These are phyloP conservation scores for Periconia macrospinosa DNA, from an alignment of 2,329 filamentous ascomycete species.

Conservation along the genomic window DNA sequence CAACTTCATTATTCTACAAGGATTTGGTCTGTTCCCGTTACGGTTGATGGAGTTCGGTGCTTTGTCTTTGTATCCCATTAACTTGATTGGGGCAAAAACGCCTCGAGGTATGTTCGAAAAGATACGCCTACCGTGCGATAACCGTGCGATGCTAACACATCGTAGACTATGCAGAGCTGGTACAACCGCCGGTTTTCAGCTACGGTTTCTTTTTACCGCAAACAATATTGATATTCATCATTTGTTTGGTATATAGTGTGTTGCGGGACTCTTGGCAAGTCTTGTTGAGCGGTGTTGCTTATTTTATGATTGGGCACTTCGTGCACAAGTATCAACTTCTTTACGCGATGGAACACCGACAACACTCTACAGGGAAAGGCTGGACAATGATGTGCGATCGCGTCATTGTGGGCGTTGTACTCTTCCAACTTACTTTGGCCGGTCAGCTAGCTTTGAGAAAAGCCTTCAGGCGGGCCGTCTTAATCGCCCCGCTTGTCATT, in stretches of 20 bases:
- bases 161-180: constrained; percentile 76
- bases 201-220: constrained; percentile 97
- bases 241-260: constrained; percentile 93
- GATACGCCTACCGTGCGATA: constrained; percentile 8
- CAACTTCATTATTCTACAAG: constrained; percentile 92
- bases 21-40: constrained; percentile 90
- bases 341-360: constrained; percentile 97
- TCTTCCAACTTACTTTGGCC: constrained; percentile 90
- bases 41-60: constrained; percentile 87
- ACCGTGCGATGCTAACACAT: constrained; percentile 1
- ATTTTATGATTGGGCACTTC: constrained; percentile 81
- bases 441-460: constrained; percentile 77
- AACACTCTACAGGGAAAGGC: constrained; percentile 87
- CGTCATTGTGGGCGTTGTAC: constrained; percentile 78
- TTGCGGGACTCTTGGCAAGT: constrained; percentile 79
- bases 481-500: constrained; percentile 75
- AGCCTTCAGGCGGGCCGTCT: constrained; percentile 71
- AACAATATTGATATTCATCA: constrained; percentile 88
- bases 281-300: constrained; percentile 78
- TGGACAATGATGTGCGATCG: constrained; percentile 98
- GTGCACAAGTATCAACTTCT: constrained; percentile 97
- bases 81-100: constrained; percentile 76
- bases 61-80: constrained; percentile 80
- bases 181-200: constrained; percentile 82
- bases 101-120: constrained; percentile 59